Evolutionary conservation across 2,329 filamentous ascomycete genomes (phyloP).

Genomic region (Clonostachys chloroleuca): DNA sequence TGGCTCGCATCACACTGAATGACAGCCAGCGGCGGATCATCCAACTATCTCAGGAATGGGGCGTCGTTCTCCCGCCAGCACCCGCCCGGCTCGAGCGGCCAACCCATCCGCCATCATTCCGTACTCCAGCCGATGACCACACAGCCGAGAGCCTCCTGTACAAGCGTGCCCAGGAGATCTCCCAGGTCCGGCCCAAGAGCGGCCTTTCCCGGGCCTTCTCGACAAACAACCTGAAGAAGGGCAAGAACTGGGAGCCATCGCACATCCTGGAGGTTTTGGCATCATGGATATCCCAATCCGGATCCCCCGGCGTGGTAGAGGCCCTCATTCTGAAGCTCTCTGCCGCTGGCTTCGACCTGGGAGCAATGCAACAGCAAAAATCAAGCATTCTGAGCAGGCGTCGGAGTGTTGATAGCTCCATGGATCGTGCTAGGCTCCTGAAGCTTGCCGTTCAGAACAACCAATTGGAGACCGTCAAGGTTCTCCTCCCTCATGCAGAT

Average conservation of each 20-base stretch:
- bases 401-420: constrained; percentile 41
- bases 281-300: constrained; percentile 29
- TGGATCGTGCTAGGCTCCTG: constrained; percentile 44
- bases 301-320: constrained; percentile 41
- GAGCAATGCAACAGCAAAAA: constrained; percentile 41
- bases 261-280: constrained; percentile 48
- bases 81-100: constrained; percentile 35
- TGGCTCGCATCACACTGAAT: constrained; percentile 22
- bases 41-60: constrained; percentile 45
- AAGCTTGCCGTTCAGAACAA: constrained; percentile 44
- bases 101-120: constrained; percentile 33
- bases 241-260: constrained; percentile 45
- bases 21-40: constrained; percentile 42
- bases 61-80: constrained; percentile 33
- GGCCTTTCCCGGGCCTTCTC: constrained; percentile 31
- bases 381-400: constrained; percentile 41
- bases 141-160: constrained; percentile 51
- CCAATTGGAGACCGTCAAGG: constrained; percentile 47
- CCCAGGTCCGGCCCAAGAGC: constrained; percentile 29
- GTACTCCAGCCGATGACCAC: constrained; percentile 42
- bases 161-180: constrained; percentile 29
- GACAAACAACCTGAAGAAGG: constrained; percentile 32
- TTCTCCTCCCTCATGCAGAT: constrained; percentile 50
- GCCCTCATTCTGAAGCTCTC: constrained; percentile 46
- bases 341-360: constrained; percentile 44